Conservation (phyloP, 805 yeast species). For the Yamadazyma paraphyllophila region DNA sequence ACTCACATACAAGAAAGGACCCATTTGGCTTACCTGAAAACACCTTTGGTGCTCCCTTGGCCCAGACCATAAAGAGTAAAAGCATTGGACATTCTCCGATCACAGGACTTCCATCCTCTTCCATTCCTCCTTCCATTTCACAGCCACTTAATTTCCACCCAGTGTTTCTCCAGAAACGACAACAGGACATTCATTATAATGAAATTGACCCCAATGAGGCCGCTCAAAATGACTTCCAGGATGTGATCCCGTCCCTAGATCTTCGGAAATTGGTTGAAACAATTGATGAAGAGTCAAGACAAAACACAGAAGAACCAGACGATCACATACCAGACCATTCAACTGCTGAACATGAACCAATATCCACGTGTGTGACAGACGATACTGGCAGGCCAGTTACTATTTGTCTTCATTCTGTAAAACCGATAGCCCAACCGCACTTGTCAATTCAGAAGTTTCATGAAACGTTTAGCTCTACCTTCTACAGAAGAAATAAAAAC, state of each 20-base stretch:
- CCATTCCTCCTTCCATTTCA: too few species aligned
- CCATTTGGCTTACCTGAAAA: background rate
- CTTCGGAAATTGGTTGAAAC: background rate
- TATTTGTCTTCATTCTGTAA: slow-evolving; percentile 2
- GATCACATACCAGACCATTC: background rate
- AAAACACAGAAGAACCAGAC: background rate
- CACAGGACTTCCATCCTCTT: background rate
- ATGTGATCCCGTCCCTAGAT: background rate
- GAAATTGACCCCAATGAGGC: background rate
- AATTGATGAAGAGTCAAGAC: slow-evolving; percentile 1
- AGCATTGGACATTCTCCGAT: slow-evolving; percentile 2
- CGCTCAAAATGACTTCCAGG: background rate
- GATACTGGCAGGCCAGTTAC: background rate
- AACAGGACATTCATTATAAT: too few species aligned
- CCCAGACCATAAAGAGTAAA: slow-evolving; percentile 1
- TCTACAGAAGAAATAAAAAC: slow-evolving; percentile 30
- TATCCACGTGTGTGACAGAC: background rate
- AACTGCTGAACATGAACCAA: background rate
- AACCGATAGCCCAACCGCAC: slow-evolving; percentile 7
- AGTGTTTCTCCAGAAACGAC: background rate
- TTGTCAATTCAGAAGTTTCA: slow-evolving; percentile 13
- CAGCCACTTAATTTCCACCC: background rate
- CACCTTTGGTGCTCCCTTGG: slow-evolving; percentile 1
- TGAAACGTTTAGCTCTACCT: slow-evolving; percentile 28
- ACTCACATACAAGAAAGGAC: background rate